These are phyloP conservation scores for Gossypium aridum DNA, from an alignment of 441 rosid species.

Conservation along the genomic window DNA sequence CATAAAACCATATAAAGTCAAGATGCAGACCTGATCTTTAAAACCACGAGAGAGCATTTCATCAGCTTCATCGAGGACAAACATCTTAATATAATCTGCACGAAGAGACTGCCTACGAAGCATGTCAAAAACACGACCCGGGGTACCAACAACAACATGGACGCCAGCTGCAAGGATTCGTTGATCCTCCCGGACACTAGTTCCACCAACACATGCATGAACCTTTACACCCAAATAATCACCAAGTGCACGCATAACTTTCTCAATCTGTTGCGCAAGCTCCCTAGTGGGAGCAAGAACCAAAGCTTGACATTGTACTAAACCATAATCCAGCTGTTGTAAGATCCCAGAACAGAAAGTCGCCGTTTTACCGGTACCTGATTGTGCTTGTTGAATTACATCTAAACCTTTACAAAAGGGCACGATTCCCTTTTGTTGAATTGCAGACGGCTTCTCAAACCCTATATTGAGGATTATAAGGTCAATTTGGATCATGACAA, in stretches of 20 bases:
- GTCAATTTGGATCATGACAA: neutral
- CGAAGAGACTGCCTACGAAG: conserved; percentile 31
- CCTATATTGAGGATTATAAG: neutral
- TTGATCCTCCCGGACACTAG: conserved; percentile 41
- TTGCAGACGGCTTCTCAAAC: conserved; percentile 33
- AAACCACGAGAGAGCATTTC: conserved; percentile 41
- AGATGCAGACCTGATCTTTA: conserved; percentile 28
- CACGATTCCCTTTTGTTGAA: conserved; percentile 37
- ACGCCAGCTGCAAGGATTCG: conserved; percentile 34
- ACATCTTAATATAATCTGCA: conserved; percentile 25
- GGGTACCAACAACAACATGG: conserved; percentile 33
- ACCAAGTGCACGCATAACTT: conserved; percentile 36
- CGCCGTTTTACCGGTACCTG: conserved; percentile 35
- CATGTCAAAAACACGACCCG: conserved; percentile 39
- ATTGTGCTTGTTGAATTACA: conserved; percentile 36
- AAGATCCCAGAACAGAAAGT: conserved; percentile 38
- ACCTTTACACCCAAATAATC: conserved; percentile 39
- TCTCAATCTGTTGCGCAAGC: conserved; percentile 30
- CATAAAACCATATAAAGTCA: neutral
- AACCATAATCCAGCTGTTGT: conserved; percentile 30
- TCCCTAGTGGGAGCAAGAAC: conserved; percentile 18
- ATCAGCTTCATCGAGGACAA: conserved; percentile 24
- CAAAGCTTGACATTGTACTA: conserved; percentile 35
- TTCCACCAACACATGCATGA: conserved; percentile 42
- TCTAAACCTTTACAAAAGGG: conserved; percentile 33